Evolutionary conservation across 1,139 yeast genomes (phyloP).

Genomic region (Taiozyma sp.): DNA sequence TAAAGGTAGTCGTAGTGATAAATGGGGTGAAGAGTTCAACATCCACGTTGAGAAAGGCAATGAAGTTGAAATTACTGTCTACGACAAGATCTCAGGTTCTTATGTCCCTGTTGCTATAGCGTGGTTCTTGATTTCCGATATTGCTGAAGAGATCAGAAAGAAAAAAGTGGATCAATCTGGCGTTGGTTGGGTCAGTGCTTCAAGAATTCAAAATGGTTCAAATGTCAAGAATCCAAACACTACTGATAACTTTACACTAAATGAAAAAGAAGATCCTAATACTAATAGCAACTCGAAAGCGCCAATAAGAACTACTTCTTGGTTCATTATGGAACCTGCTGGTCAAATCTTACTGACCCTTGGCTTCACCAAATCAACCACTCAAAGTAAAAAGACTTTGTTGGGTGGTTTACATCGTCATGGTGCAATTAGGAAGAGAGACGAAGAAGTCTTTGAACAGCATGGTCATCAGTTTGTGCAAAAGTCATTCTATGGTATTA

Average conservation of each 20-base stretch:
- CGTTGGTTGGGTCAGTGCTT: conserved; percentile 87
- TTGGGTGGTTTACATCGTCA: conserved; percentile 78
- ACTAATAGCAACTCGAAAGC: conserved; percentile 10
- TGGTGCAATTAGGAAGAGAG: conserved; percentile 94
- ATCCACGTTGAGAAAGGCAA: conserved; percentile 85
- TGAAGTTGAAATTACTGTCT: conserved; percentile 83
- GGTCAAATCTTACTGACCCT: conserved; percentile 80
- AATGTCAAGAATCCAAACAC: conserved; percentile 12
- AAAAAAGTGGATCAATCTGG: conserved; percentile 79
- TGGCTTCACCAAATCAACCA: conserved; percentile 69
- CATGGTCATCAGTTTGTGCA: conserved; percentile 97
- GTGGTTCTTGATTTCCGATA: conserved; percentile 86
- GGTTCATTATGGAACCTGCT: conserved; percentile 92
- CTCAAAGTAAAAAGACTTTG: conserved; percentile 39
- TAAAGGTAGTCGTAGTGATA: conserved; percentile 66
- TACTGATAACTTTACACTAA: conserved; percentile 21
- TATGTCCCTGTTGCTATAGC: conserved; percentile 86
- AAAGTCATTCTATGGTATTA: conserved; percentile 90
- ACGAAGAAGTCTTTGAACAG: conserved; percentile 91
- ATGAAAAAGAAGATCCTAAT: conserved; percentile 10
- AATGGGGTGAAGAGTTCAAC: conserved; percentile 80
- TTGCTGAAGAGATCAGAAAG: conserved; percentile 91
- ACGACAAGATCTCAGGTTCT: conserved; percentile 65
- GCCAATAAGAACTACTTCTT: conserved; percentile 50
- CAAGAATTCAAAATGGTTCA: conserved; percentile 37